Conservation (phyloP, 257 asterid species). For the Penstemon davidsonii region DNA sequence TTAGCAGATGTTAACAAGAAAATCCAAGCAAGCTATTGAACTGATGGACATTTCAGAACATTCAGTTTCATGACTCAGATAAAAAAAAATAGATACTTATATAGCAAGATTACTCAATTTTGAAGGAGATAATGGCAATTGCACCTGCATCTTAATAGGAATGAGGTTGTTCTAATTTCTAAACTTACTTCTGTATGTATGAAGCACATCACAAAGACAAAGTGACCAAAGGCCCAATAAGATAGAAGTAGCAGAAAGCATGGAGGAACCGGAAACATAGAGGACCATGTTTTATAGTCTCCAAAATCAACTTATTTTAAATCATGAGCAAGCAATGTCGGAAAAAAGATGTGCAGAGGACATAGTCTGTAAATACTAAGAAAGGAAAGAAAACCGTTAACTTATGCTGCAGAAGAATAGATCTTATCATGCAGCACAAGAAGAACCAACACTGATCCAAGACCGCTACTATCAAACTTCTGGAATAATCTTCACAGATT, state of each 20-base stretch:
- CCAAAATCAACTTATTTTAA: constrained; percentile 32
- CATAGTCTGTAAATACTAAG: constrained; percentile 29
- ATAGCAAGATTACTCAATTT: constrained; percentile 19
- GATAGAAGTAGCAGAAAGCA: constrained; percentile 34
- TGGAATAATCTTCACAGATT: constrained; percentile 36
- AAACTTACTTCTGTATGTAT: constrained; percentile 22
- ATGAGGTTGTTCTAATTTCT: constrained; percentile 18
- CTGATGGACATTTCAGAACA: constrained; percentile 16
- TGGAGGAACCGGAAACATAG: constrained; percentile 25
- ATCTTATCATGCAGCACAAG: constrained; percentile 41
- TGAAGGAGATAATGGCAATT: constrained; percentile 20
- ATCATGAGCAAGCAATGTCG: constrained; percentile 39
- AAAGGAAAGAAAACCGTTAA: constrained; percentile 50
- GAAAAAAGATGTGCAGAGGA: constrained; percentile 38
- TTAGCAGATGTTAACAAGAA: constrained; percentile 18
- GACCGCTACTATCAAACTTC: constrained; percentile 33
- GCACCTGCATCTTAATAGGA: constrained; percentile 26
- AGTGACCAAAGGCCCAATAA: constrained; percentile 6
- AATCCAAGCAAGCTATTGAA: constrained; percentile 23
- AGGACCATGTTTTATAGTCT: constrained; percentile 32
- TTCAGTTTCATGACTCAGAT: constrained; percentile 19
- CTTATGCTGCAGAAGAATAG: constrained; percentile 41
- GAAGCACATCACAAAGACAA: constrained; percentile 22
- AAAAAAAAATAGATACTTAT: constrained; percentile 11
- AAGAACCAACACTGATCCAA: constrained; percentile 38